Conservation (phyloP, 2,329 filamentous ascomycete species). For the Diaporthe batatas region DNA sequence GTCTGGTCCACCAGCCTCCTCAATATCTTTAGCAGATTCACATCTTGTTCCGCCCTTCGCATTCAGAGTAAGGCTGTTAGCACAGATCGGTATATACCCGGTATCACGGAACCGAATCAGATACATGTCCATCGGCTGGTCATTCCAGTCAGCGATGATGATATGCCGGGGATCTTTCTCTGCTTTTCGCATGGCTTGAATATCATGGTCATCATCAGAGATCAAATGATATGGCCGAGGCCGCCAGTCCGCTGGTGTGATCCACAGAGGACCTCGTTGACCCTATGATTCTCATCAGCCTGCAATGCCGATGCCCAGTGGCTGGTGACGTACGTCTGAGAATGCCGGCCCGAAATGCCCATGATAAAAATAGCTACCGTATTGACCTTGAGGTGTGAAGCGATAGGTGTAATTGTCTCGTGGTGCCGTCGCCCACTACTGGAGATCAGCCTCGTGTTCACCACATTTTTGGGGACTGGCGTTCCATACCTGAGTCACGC, state of each 20-base stretch:
- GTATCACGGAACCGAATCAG: neutral
- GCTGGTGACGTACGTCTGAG: neutral
- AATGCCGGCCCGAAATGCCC: slow-evolving; percentile 1
- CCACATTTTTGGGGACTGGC: no score
- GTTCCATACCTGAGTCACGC: neutral
- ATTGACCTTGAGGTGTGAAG: neutral
- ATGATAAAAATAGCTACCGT: neutral
- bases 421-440: neutral
- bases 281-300: neutral
- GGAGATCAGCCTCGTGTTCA: no score
- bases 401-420: slow-evolving; percentile 3
- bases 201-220: neutral
- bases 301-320: no score
- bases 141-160: neutral
- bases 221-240: neutral
- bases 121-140: slow-evolving; percentile 5
- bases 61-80: neutral
- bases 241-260: neutral
- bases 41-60: neutral
- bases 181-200: neutral
- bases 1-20: neutral
- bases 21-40: neutral
- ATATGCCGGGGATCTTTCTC: neutral
- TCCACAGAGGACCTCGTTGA: neutral
- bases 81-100: neutral